Percentiles rank a stretch among this genome's conserved stretches.
Evolutionary conservation across 2,329 filamentous ascomycete species (phyloP).

Genomic region (Pseudocercospora musae): DNA sequence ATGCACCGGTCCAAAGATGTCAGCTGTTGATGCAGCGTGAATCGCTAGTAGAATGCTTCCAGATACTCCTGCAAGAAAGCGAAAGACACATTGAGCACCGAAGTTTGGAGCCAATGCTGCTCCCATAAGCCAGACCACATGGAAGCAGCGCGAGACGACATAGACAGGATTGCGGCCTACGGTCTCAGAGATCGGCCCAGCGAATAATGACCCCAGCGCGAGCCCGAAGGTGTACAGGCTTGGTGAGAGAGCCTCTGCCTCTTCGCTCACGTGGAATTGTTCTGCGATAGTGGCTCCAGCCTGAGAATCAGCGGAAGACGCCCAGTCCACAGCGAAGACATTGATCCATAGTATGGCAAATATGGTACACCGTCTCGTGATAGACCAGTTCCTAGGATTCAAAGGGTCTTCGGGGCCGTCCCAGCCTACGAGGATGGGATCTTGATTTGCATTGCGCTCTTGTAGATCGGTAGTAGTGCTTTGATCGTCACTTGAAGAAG

Average conservation of each 20-base stretch:
- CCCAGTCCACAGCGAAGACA: slow-evolving; percentile 25
- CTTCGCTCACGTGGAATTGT: slow-evolving; percentile 24
- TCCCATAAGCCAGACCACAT: slow-evolving; percentile 22
- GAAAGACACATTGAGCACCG: slow-evolving; percentile 26
- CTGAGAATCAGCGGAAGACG: slow-evolving; percentile 22
- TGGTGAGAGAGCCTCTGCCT: slow-evolving; percentile 30
- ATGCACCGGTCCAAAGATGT: slow-evolving; percentile 27
- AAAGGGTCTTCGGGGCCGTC: slow-evolving; percentile 13
- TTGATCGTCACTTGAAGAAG: not conserved
- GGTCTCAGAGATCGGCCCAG: slow-evolving; percentile 41
- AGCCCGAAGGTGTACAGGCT: slow-evolving; percentile 48
- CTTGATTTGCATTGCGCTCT: not conserved
- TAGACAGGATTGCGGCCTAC: slow-evolving; percentile 34
- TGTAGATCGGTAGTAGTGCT: slow-evolving; percentile 5
- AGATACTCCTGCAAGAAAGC: slow-evolving; percentile 29
- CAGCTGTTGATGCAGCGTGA: slow-evolving; percentile 27
- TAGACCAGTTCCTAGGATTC: slow-evolving; percentile 17
- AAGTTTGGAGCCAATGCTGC: slow-evolving; percentile 26
- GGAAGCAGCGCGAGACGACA: slow-evolving; percentile 21
- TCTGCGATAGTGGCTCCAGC: slow-evolving; percentile 9
- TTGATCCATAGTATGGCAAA: slow-evolving; percentile 25
- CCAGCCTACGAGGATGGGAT: slow-evolving; percentile 17
- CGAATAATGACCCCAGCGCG: slow-evolving; percentile 38
- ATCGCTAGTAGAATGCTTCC: slow-evolving; percentile 25
- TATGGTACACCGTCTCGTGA: slow-evolving; percentile 2